These are phyloP conservation scores for Sporothrix humicola DNA, from an alignment of 2,329 filamentous ascomycete genomes.

Conservation along the genomic window DNA sequence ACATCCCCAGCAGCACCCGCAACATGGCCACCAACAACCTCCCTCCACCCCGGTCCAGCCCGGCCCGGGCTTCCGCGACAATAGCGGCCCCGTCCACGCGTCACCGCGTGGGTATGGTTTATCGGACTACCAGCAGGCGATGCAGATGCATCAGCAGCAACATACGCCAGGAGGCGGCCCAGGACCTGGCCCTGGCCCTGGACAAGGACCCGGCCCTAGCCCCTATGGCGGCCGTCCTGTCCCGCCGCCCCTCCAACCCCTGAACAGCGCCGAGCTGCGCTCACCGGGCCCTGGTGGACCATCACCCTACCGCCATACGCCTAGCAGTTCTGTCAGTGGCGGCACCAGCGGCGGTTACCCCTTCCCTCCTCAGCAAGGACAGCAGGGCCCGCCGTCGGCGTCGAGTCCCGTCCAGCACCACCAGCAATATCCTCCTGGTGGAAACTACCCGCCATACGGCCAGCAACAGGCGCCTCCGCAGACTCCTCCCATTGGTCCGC, in stretches of 20 bases:
- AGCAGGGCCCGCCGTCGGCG: constrained; percentile 46
- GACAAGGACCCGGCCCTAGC: background rate
- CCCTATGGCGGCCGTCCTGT: constrained; percentile 53
- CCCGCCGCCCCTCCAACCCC: constrained; percentile 55
- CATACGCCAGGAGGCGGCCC: constrained; percentile 42
- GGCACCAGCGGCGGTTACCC: constrained; percentile 53
- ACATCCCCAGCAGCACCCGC: constrained; percentile 40
- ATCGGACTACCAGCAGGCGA: constrained; percentile 50
- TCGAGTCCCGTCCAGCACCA: constrained; percentile 59
- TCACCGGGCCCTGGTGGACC: constrained; percentile 53
- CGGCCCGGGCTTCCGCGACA: constrained; percentile 58
- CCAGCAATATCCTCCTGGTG: constrained; percentile 51
- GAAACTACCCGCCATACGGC: constrained; percentile 47
- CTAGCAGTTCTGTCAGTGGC: constrained; percentile 52
- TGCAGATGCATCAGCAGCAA: constrained; percentile 34
- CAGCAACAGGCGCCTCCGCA: constrained; percentile 50
- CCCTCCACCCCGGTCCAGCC: constrained; percentile 50
- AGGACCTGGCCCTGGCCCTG: constrained; percentile 34
- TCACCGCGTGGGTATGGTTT: constrained; percentile 56
- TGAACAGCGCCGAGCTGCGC: constrained; percentile 54
- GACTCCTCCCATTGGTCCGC: constrained; percentile 56
- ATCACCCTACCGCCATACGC: constrained; percentile 58
- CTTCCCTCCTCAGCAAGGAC: constrained; percentile 49
- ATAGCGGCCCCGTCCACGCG: constrained; percentile 53
- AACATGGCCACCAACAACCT: constrained; percentile 34